Evolutionary conservation across 345 rosid genomes (phyloP).

Genomic region (Pelargonium nanum): DNA sequence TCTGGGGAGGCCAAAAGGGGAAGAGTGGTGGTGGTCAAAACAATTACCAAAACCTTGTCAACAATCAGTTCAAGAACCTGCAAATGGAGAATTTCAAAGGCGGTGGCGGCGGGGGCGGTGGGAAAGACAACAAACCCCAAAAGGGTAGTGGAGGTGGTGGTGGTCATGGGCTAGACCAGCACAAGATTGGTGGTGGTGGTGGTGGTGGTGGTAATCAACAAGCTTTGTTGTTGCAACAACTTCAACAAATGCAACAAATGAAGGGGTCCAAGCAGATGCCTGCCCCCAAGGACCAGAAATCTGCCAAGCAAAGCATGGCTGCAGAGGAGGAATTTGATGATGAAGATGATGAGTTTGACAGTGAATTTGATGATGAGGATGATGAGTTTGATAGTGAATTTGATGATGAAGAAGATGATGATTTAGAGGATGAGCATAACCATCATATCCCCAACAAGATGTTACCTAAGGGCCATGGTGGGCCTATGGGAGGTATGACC

Average conservation of each 20-base stretch:
- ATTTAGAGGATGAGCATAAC: slow-evolving; percentile 19
- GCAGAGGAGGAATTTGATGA: slow-evolving; percentile 15
- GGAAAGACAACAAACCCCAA: slow-evolving; percentile 42
- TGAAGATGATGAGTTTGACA: slow-evolving; percentile 9
- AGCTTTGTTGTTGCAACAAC: slow-evolving; percentile 2
- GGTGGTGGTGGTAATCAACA: not conserved
- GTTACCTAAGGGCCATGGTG: slow-evolving; percentile 31
- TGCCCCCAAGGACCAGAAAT: slow-evolving; percentile 48
- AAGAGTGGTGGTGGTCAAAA: slow-evolving; percentile 3
- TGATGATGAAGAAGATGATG: slow-evolving; percentile 51
- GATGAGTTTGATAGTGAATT: slow-evolving; percentile 24
- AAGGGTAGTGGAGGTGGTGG: slow-evolving; percentile 26
- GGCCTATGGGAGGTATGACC: slow-evolving; percentile 13
- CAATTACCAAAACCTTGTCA: slow-evolving; percentile 21
- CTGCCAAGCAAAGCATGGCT: slow-evolving; percentile 55
- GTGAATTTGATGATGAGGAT: slow-evolving; percentile 43
- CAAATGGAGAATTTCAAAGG: slow-evolving; percentile 14
- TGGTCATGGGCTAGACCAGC: slow-evolving; percentile 28
- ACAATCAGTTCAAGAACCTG: slow-evolving; percentile 44
- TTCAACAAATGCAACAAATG: slow-evolving; percentile 43
- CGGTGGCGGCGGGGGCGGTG: slow-evolving; percentile 21
- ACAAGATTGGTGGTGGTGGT: not conserved
- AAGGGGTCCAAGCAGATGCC: slow-evolving; percentile 28
- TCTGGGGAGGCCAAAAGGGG: slow-evolving; percentile 54
- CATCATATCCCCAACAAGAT: slow-evolving; percentile 34